Base-by-base conservation (phyloP, 164 flowering plant genomes). In the Magnolia kwangsiensis region DNA sequence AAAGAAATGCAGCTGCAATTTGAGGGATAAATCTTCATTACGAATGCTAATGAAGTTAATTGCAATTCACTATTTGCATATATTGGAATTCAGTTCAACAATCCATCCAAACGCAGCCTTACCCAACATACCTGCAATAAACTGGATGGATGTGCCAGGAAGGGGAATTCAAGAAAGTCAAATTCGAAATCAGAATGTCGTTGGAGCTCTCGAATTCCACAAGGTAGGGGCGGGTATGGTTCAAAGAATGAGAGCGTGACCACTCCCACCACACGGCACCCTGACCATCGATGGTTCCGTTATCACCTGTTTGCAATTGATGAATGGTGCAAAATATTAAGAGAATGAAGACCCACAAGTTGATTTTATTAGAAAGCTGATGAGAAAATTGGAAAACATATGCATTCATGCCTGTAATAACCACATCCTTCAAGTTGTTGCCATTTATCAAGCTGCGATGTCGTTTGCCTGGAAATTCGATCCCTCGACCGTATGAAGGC, bases 191-290 rank as follows among this genome's bases (percentile, higher is more conserved):
- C 0, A 87, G 84, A 37, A 92, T 80, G 74, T 83, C 72, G 5
- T 80, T 79, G 45, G 92, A 94, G 51, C 78, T 69, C 18, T 84
- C 75, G 51, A 94, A 83, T 74, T 96, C 99, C n/a, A 96, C 90
- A 45, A 96, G 91, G 79, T 91, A 88, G n/a, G 99, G 99, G 6
- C 97, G 91, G 72, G 90, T 94, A 79, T 91, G 85, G 73, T 92
- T 91, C 69, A 92, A 83, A 21, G 91, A 85, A 80, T 87, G 85
- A 45, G 89, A 83, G 14, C 63, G 81, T 78, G 80, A 84, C 88
- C 78, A 83, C 45, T 91, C 92, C 99, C 99, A 96, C 99, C 99
- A 96, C 70, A 86, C 84, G 2, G 90, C 87, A 78, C 99, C 99
- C 79, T 91, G 98, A 14, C 99, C 99, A 82, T 96, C 92, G 11